Conservation (phyloP, 441 rosid species). For the Populus trichocarpa region DNA sequence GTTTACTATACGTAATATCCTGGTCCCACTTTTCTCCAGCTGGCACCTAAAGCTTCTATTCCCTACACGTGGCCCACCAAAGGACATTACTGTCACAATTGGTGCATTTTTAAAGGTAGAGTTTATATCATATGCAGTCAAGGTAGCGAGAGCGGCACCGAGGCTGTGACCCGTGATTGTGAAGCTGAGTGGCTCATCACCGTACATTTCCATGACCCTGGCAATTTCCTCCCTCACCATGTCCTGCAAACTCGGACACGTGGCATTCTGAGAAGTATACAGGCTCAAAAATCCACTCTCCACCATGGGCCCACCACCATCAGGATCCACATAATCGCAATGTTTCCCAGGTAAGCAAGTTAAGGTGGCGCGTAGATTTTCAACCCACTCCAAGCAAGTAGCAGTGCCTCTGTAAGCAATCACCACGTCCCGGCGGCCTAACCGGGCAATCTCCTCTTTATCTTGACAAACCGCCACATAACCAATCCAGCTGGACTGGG, state of each 20-base stretch:
- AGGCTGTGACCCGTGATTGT: constrained; percentile 74
- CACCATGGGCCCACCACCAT: constrained; percentile 52
- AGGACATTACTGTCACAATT: constrained; percentile 62
- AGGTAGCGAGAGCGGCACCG: constrained; percentile 58
- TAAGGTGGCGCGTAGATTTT: constrained; percentile 64
- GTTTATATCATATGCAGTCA: constrained; percentile 59
- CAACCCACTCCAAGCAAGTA: constrained; percentile 76
- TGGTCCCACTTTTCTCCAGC: constrained; percentile 56
- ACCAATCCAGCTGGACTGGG: constrained; percentile 75
- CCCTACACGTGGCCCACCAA: constrained; percentile 86
- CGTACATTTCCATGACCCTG: constrained; percentile 43
- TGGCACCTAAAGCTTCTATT: constrained; percentile 43
- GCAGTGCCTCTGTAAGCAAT: constrained; percentile 69
- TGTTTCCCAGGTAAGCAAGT: constrained; percentile 30
- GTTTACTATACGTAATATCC: constrained; percentile 63
- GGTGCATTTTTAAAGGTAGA: constrained; percentile 38
- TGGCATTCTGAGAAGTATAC: constrained; percentile 46
- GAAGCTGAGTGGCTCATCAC: constrained; percentile 61
- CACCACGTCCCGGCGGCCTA: constrained; percentile 72
- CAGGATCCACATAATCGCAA: background rate
- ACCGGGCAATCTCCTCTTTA: constrained; percentile 58
- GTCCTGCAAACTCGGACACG: constrained; percentile 41
- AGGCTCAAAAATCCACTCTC: constrained; percentile 74
- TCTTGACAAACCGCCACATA: constrained; percentile 83
- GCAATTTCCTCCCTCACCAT: constrained; percentile 56